phyloP scores from a whole-genome alignment of 2,329 filamentous ascomycete species.

The Talaromyces marneffei region DNA sequence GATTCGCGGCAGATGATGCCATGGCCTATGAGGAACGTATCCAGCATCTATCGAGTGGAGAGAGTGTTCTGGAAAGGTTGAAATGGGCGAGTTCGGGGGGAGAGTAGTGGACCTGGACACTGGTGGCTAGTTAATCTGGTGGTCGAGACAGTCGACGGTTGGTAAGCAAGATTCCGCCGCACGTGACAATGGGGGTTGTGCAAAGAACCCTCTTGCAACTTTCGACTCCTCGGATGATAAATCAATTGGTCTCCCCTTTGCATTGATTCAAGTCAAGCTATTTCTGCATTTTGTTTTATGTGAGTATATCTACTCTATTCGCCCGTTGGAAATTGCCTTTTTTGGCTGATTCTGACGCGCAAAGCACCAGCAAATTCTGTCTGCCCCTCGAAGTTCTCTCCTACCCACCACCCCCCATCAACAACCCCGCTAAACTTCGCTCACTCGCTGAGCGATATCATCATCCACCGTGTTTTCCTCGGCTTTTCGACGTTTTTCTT shows the following conservation, averaged over 20 bases:
- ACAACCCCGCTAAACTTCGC: conserved; percentile 1
- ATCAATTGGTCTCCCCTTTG: conserved; percentile 5
- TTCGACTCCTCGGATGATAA: conserved; percentile 14
- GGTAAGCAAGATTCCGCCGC: conserved; percentile 12
- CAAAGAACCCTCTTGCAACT: conserved; percentile 1
- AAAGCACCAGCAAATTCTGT: not conserved
- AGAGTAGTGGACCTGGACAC: no score
- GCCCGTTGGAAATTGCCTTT: not conserved
- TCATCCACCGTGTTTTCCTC: conserved; percentile 91
- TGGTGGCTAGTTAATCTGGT: not conserved
- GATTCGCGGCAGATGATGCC: not conserved
- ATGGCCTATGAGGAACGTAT: not conserved
- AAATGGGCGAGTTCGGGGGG: not conserved
- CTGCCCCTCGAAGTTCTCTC: not conserved
- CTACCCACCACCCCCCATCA: not conserved
- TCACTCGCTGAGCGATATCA: conserved; percentile 16
- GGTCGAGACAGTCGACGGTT: conserved; percentile 12
- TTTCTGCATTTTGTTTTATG: not conserved
- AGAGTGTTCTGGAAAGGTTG: not conserved
- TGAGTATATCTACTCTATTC: not conserved
- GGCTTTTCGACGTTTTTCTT: conserved; percentile 61
- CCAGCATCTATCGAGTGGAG: not conserved
- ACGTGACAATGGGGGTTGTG: conserved; percentile 4
- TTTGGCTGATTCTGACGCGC: not conserved
- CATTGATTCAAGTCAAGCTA: not conserved